phyloP scores from a whole-genome alignment of 306 rosid genomes.

The Hippophae gyantsensis region DNA sequence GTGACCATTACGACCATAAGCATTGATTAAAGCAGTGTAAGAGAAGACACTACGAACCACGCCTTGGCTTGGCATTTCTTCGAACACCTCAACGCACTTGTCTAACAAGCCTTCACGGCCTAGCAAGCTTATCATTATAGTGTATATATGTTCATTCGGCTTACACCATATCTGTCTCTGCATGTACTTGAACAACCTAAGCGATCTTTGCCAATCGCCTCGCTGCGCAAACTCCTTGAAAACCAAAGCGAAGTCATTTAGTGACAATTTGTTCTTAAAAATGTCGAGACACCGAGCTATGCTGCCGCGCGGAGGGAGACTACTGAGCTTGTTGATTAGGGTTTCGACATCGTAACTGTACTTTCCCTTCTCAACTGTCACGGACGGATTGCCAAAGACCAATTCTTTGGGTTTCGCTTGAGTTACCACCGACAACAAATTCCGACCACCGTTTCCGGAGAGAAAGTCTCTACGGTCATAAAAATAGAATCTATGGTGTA shows the following conservation, averaged over 20 bases:
- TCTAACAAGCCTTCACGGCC: conserved; percentile 85
- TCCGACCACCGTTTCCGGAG: conserved; percentile 12
- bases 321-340: conserved; percentile 74
- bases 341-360: conserved; percentile 91
- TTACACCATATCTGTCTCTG: conserved; percentile 99
- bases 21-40: conserved; percentile 81
- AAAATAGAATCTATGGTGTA: conserved; percentile 11
- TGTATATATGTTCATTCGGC: conserved; percentile 82
- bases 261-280: conserved; percentile 83
- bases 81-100: conserved; percentile 76
- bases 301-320: conserved; percentile 94
- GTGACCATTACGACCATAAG: conserved; percentile 90
- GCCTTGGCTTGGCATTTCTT: conserved; percentile 83
- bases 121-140: conserved; percentile 71
- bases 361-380: conserved; percentile 75
- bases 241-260: conserved; percentile 80
- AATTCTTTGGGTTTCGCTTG: conserved; percentile 53
- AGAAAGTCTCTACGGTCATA: conserved; percentile 11
- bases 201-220: conserved; percentile 88
- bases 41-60: conserved; percentile 67
- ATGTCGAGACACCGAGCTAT: conserved; percentile 86
- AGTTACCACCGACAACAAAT: conserved; percentile 7
- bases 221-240: conserved; percentile 95
- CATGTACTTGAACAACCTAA: conserved; percentile 82
- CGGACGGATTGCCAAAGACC: conserved; percentile 64